A percentile compares a stretch with the other conserved stretches of the same genome.
These are phyloP conservation scores for Psilocybe subaeruginosa DNA, from an alignment of 768 basidiomycete genomes.

Conservation along the genomic window DNA sequence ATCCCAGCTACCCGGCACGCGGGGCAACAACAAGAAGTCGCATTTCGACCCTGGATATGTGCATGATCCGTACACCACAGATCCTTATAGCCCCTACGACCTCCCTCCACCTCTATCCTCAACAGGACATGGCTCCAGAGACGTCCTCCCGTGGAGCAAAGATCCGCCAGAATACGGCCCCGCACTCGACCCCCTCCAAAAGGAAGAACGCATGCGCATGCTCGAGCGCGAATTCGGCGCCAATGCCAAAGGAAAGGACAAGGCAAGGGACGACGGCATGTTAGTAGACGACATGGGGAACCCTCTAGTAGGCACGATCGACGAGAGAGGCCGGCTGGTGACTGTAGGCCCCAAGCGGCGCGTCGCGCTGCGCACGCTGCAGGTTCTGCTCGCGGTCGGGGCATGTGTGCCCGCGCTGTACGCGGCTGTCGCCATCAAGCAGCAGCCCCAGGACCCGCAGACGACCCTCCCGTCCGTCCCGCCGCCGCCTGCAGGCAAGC, in stretches of 20 bases:
- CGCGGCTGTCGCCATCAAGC: constrained; percentile 65
- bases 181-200: constrained; percentile 49
- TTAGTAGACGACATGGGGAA: constrained; percentile 49
- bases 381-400: constrained; percentile 52
- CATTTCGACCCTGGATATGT: constrained; percentile 39
- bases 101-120: constrained; percentile 25
- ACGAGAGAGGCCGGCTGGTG: constrained; percentile 58
- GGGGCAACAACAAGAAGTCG: constrained; percentile 18
- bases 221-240: constrained; percentile 68
- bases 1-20: constrained; percentile 21
- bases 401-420: constrained; percentile 63
- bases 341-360: constrained; percentile 68
- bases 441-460: constrained; percentile 36
- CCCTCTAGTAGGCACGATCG: constrained; percentile 59
- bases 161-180: constrained; percentile 48
- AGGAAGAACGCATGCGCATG: constrained; percentile 73
- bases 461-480: constrained; percentile 27
- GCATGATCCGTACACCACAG: constrained; percentile 26
- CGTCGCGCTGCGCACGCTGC: constrained; percentile 45
- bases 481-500: constrained; percentile 56
- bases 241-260: constrained; percentile 31
- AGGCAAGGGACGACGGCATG: constrained; percentile 24
- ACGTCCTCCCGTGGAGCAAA: constrained; percentile 55
- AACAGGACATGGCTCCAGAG: constrained; percentile 40
- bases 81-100: constrained; percentile 29